These are phyloP conservation scores for Annulohypoxylon nitens DNA, from an alignment of 495 filamentous ascomycete genomes.

Conservation along the genomic window DNA sequence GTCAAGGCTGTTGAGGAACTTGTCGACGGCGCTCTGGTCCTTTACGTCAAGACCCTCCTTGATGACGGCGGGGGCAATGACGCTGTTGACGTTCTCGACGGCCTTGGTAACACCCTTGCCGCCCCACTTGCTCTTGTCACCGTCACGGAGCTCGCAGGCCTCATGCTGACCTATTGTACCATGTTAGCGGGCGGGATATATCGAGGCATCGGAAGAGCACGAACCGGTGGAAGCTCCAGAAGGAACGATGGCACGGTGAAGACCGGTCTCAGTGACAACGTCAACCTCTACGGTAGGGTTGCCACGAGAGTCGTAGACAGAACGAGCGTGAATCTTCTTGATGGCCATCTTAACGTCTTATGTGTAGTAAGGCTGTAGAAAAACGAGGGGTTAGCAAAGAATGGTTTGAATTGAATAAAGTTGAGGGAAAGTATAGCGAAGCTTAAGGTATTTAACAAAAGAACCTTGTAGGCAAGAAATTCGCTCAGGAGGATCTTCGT, in stretches of 20 bases:
- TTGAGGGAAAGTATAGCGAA: slow-evolving; percentile 9
- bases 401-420: slow-evolving; percentile 6
- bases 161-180: slow-evolving; percentile 85
- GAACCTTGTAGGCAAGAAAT: slow-evolving; percentile 28
- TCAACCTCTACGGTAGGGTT: slow-evolving; percentile 96
- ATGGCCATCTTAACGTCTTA: slow-evolving; percentile 80
- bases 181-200: slow-evolving; percentile 37
- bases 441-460: slow-evolving; percentile 21
- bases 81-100: slow-evolving; percentile 94
- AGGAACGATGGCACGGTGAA: slow-evolving; percentile 98
- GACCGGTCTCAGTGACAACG: slow-evolving; percentile 93
- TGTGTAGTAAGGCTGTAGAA: slow-evolving; percentile 21
- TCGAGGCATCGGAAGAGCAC: slow-evolving; percentile 50
- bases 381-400: slow-evolving; percentile 35
- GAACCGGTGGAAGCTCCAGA: slow-evolving; percentile 96
- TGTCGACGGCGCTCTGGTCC: slow-evolving; percentile 93
- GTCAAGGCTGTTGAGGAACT: slow-evolving; percentile 96
- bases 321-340: slow-evolving; percentile 97
- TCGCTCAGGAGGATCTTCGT: slow-evolving; percentile 37
- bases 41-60: slow-evolving; percentile 95
- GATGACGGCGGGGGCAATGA: slow-evolving; percentile 92
- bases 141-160: slow-evolving; percentile 98
- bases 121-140: slow-evolving; percentile 95
- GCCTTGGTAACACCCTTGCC: slow-evolving; percentile 98
- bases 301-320: slow-evolving; percentile 99